Percentiles rank a stretch among this genome's conserved stretches.
Evolutionary conservation across 495 filamentous ascomycete genomes (phyloP).

Genomic region (Staphylotrichum longicolle): DNA sequence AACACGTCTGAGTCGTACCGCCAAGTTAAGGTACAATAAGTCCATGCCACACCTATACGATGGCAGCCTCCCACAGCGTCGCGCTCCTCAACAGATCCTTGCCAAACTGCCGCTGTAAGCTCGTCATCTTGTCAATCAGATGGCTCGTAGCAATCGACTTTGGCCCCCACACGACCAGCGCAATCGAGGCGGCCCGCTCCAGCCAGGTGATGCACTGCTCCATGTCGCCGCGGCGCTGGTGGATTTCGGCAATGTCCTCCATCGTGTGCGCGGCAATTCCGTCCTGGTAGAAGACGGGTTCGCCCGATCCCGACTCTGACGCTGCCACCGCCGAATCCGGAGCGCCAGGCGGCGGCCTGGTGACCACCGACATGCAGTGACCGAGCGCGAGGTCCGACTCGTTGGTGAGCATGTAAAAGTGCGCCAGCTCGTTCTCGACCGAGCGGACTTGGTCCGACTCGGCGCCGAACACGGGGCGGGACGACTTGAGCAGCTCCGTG

Average conservation of each 20-base stretch:
- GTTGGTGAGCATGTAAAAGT: conserved; percentile 35
- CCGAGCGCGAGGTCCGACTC: conserved; percentile 28
- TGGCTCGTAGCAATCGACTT: conserved; percentile 31
- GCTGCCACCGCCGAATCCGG: background rate
- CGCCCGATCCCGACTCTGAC: background rate
- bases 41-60: conserved; percentile 7
- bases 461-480: conserved; percentile 29
- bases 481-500: conserved; percentile 29
- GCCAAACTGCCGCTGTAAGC: conserved; percentile 28
- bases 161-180: conserved; percentile 30
- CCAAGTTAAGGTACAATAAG: background rate
- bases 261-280: conserved; percentile 35
- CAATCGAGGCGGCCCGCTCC: conserved; percentile 31
- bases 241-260: conserved; percentile 37
- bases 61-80: conserved; percentile 27
- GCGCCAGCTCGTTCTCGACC: conserved; percentile 34
- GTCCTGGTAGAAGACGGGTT: conserved; percentile 29
- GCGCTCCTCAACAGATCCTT: conserved; percentile 32
- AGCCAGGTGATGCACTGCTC: conserved; percentile 31
- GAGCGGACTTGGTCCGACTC: conserved; percentile 31
- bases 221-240: conserved; percentile 32
- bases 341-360: conserved; percentile 13
- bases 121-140: conserved; percentile 36
- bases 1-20: background rate
- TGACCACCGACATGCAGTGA: conserved; percentile 35